Percentiles rank a stretch among this genome's conserved stretches.
Conservation (phyloP, 495 filamentous ascomycete genomes). For the Penicillium ucsense region DNA sequence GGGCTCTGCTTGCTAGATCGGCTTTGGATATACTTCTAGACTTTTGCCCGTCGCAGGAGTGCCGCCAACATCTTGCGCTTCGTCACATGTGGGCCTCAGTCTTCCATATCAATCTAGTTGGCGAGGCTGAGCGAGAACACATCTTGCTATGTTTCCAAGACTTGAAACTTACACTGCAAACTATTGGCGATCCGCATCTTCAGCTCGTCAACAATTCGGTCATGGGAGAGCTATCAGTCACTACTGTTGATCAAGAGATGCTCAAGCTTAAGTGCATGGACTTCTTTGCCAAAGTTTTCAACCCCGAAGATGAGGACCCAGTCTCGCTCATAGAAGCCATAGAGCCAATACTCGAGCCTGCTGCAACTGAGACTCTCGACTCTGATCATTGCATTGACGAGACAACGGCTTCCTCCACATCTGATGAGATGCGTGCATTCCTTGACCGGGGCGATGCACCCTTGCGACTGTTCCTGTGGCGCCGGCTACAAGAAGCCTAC, state of each 20-base stretch:
- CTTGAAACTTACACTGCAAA: constrained; percentile 41
- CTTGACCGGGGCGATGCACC: constrained; percentile 70
- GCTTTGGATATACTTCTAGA: constrained; percentile 44
- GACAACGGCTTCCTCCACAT: constrained; percentile 18
- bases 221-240: constrained; percentile 80
- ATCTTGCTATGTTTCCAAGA: constrained; percentile 73
- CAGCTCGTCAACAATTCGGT: constrained; percentile 72
- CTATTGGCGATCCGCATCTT: constrained; percentile 38
- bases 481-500: constrained; percentile 78
- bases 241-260: constrained; percentile 77
- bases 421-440: constrained; percentile 73
- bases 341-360: constrained; percentile 80
- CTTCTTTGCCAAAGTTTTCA: constrained; percentile 83
- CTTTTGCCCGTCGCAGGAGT: constrained; percentile 13
- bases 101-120: constrained; percentile 59
- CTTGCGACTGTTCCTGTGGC: constrained; percentile 78
- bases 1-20: constrained; percentile 62
- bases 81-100: constrained; percentile 81
- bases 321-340: constrained; percentile 79
- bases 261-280: constrained; percentile 89
- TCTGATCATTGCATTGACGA: constrained; percentile 7
- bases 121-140: constrained; percentile 63
- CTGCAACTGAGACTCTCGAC: constrained; percentile 38
- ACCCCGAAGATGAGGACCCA: constrained; percentile 54
- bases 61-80: constrained; percentile 27